phyloP scores from a whole-genome alignment of 345 rosid genomes.

The Gossypium anomalum region DNA sequence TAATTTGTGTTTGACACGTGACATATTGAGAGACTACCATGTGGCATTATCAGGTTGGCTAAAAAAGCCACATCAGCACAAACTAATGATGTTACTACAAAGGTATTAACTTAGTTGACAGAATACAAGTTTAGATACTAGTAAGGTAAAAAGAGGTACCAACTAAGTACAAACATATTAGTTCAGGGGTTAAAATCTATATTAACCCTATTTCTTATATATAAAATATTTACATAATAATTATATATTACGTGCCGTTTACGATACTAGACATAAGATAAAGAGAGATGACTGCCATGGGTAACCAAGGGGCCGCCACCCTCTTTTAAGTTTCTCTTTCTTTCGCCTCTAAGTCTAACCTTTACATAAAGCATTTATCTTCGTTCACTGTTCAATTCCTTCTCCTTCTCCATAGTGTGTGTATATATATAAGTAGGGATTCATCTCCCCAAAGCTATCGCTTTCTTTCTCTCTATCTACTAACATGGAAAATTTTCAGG shows the following conservation, averaged over 20 bases:
- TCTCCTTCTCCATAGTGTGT: background rate
- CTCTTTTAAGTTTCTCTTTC: background rate
- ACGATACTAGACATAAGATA: background rate
- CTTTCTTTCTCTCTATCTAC: background rate
- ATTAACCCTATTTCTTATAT: too few relatives aligned
- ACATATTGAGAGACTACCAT: too few relatives aligned
- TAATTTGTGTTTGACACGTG: too few relatives aligned
- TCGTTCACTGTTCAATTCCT: background rate
- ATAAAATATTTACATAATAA: too few relatives aligned
- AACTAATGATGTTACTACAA: too few relatives aligned
- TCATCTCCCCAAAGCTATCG: background rate
- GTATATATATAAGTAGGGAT: background rate
- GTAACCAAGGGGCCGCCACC: background rate
- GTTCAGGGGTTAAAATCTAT: too few relatives aligned
- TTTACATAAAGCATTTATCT: background rate
- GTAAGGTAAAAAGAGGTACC: too few relatives aligned
- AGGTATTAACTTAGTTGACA: too few relatives aligned
- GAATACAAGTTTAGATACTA: too few relatives aligned
- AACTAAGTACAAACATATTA: too few relatives aligned
- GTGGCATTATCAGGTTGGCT: too few relatives aligned
- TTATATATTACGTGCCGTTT: background rate
- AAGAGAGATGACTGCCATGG: background rate
- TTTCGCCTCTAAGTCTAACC: background rate
- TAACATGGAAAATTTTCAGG: constrained; percentile 8
- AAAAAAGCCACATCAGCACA: too few relatives aligned